These are phyloP conservation scores for Saccharomyces pastorianus DNA, from an alignment of 1,139 yeast species.

Conservation along the genomic window DNA sequence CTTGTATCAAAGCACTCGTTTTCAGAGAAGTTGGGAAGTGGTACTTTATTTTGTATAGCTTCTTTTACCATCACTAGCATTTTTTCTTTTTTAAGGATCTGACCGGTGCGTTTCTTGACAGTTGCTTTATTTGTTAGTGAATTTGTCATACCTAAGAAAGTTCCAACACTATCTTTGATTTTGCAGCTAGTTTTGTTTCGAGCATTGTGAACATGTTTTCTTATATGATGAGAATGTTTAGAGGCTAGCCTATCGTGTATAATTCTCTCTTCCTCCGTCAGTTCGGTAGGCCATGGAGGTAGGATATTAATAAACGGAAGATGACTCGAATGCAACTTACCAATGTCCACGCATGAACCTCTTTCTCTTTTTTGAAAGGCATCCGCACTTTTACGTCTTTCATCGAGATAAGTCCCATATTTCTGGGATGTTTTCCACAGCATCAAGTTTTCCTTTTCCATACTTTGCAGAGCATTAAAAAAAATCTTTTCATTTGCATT, in stretches of 20 bases:
- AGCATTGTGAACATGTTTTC: neutral
- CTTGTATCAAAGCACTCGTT: slow-evolving; percentile 45
- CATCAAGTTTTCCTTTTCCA: neutral
- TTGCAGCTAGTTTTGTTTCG: neutral
- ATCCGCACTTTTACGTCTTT: neutral
- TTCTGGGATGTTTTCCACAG: neutral
- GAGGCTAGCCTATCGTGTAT: neutral
- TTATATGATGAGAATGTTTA: neutral
- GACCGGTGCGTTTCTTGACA: slow-evolving; percentile 36
- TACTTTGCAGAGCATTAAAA: neutral
- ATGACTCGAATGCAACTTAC: neutral
- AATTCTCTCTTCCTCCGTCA: neutral
- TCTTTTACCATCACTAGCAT: slow-evolving; percentile 55
- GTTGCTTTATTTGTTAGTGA: neutral
- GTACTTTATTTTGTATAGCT: slow-evolving; percentile 23
- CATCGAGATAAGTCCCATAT: neutral
- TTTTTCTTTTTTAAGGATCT: slow-evolving; percentile 54
- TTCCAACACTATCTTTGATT: neutral
- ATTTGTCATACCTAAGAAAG: neutral
- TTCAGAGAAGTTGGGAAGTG: slow-evolving; percentile 37
- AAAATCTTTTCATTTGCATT: neutral
- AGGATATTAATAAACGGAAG: neutral
- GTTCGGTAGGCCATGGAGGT: neutral
- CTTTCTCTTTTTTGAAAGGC: neutral
- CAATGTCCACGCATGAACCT: neutral